Base-by-base conservation (phyloP, 148 eudicot genomes). In the Heliamphora exappendiculata region DNA sequence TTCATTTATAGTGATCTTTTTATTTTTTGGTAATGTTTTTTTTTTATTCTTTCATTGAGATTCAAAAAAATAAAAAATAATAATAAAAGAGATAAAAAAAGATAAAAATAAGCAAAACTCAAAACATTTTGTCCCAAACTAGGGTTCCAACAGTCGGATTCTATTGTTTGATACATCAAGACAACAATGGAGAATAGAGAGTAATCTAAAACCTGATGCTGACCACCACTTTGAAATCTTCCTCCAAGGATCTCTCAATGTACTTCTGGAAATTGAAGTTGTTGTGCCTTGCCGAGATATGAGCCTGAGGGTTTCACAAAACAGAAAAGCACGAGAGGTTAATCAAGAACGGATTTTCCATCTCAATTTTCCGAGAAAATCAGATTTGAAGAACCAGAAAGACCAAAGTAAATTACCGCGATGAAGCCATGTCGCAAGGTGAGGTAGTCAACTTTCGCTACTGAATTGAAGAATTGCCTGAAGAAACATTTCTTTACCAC, bases 401-500 rank as follows among this genome's bases (percentile, higher is more conserved):
- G 42, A 24, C 16, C 64, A 41, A 73, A 49, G 31, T 37, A 0
- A 20, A 76, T 77, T 31, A 85, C 87, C 85, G 83, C 50, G 28
- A 85, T 79, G 71, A 86, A 86, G 13, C 85, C 88, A 64, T 83
- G 88, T 19, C 86, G 86, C 44, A 86, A 50, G 1, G 86, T 86
- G 75, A 86, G 75, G 65, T 83, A 83, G 75, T 83, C 88, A 53
- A 81, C 80, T 75, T 81, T 81, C 5, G 83, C 86, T 0, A 83
- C 86, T 10, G 86, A 84, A 19, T 72, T 24, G 78, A 86, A 83
- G 74, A 86, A 86, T 79, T 86, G 86, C 29, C 88, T 55, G 51
- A 81, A 79, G 63, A 83, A 86, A 72, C 88, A 83, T 86, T 74
- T 83, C 86, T 83, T 81, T 33, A 5, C 22, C n/a, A 70, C 10